These are phyloP conservation scores for Ascochyta pisi DNA, from an alignment of 2,329 filamentous ascomycete species.

Conservation along the genomic window DNA sequence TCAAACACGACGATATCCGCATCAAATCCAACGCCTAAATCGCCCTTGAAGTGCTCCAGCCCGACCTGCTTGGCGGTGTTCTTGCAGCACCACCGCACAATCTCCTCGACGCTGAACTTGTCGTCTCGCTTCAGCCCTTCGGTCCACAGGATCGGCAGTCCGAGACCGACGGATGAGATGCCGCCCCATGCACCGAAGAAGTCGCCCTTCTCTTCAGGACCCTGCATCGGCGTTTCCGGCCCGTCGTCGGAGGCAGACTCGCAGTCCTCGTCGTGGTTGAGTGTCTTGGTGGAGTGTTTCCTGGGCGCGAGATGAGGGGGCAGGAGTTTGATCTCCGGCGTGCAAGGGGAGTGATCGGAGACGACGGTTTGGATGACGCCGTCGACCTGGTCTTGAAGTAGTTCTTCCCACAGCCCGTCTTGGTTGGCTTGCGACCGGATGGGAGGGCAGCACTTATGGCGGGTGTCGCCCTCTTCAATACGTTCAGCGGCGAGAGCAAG, in stretches of 20 bases:
- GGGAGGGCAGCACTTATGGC: slow-evolving; percentile 94
- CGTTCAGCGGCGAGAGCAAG: slow-evolving; percentile 82
- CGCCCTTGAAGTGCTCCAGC: slow-evolving; percentile 80
- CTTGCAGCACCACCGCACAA: slow-evolving; percentile 83
- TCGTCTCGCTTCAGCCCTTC: slow-evolving; percentile 68
- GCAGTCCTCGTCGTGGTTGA: slow-evolving; percentile 47
- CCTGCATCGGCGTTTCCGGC: slow-evolving; percentile 41
- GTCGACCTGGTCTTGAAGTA: slow-evolving; percentile 61
- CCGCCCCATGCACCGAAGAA: slow-evolving; percentile 98
- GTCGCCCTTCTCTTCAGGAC: slow-evolving; percentile 67
- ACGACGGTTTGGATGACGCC: slow-evolving; percentile 92
- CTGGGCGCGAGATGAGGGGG: slow-evolving; percentile 70
- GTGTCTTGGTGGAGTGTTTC: slow-evolving; percentile 40
- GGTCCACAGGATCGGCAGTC: slow-evolving; percentile 88
- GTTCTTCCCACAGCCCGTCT: slow-evolving; percentile 84
- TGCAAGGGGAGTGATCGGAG: slow-evolving; percentile 95
- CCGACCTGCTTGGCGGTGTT: slow-evolving; percentile 92
- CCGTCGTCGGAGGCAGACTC: slow-evolving; percentile 35
- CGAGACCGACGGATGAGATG: slow-evolving; percentile 91
- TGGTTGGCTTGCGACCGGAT: slow-evolving; percentile 84
- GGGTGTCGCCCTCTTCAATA: slow-evolving; percentile 82
- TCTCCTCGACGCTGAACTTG: slow-evolving; percentile 70
- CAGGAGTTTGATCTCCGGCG: slow-evolving; percentile 89
- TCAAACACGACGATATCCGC: slow-evolving; percentile 94
- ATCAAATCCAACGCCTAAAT: slow-evolving; percentile 80